Conservation (phyloP, 2,329 filamentous ascomycete genomes). For the Clonostachys byssicola region DNA sequence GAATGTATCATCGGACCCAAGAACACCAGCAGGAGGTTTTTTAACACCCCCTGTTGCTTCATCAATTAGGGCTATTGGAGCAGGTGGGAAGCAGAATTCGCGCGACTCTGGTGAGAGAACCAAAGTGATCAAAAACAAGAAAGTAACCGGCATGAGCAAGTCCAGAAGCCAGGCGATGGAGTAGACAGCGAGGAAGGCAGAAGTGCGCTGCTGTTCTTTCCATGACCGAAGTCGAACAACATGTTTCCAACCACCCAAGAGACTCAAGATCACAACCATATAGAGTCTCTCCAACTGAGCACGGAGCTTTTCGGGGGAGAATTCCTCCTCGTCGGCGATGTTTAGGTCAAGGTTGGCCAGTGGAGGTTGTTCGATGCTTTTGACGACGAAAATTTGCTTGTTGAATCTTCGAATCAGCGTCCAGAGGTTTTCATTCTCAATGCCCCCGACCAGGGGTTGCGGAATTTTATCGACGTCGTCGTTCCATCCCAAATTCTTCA, state of each 20-base stretch:
- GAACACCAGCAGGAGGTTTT: conserved; percentile 70
- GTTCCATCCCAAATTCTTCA: conserved; percentile 68
- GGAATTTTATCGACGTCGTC: conserved; percentile 47
- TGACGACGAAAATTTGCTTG: conserved; percentile 66
- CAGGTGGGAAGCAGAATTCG: conserved; percentile 67
- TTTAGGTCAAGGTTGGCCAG: conserved; percentile 74
- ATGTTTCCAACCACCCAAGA: conserved; percentile 68
- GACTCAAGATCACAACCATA: conserved; percentile 68
- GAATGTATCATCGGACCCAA: conserved; percentile 71
- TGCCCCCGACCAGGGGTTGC: conserved; percentile 58
- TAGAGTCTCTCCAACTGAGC: conserved; percentile 77
- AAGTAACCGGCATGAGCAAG: conserved; percentile 59
- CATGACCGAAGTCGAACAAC: conserved; percentile 74
- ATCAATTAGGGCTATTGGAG: conserved; percentile 70
- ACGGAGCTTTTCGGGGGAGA: conserved; percentile 78
- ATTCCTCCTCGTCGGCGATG: conserved; percentile 77
- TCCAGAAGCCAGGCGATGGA: conserved; percentile 68
- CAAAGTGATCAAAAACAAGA: conserved; percentile 57
- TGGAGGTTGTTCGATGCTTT: conserved; percentile 45
- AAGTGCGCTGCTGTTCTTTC: conserved; percentile 67
- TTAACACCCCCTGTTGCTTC: conserved; percentile 68
- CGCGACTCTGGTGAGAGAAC: conserved; percentile 63
- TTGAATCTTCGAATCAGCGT: conserved; percentile 69
- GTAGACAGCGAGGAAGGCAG: conserved; percentile 54
- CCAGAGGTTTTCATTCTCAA: conserved; percentile 72